Percentiles rank a stretch among this genome's conserved stretches.
Conservation (phyloP, 305 asterid genomes). For the Andrographis paniculata region DNA sequence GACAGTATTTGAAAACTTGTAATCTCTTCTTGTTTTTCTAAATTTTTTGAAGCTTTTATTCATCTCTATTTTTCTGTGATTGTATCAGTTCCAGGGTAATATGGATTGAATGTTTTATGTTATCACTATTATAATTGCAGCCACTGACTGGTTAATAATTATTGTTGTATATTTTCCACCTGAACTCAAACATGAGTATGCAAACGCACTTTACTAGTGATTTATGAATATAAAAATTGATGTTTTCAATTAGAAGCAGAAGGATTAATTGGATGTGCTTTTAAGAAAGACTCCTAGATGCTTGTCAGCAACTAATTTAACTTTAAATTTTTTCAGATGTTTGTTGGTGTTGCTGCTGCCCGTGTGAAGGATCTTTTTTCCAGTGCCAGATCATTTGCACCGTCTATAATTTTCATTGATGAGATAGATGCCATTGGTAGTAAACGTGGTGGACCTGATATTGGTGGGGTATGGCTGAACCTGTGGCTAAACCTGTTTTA, state of each 20-base stretch:
- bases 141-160: too few species aligned
- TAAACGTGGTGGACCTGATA: conserved; percentile 99
- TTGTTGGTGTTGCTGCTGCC: conserved; percentile 99
- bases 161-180: too few species aligned
- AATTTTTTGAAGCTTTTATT: neutral
- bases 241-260: too few species aligned
- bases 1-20: neutral
- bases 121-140: too few species aligned
- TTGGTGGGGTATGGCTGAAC: conserved; percentile 84
- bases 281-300: conserved; percentile 8
- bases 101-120: too few species aligned
- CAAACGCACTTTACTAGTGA: too few species aligned
- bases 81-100: neutral
- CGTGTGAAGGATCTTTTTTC: conserved; percentile 98
- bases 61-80: neutral
- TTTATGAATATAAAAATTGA: too few species aligned
- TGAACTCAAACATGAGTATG: too few species aligned
- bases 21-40: neutral
- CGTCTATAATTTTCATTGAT: conserved; percentile 95
- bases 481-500: conserved; percentile 18
- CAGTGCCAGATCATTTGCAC: conserved; percentile 93
- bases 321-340: conserved; percentile 54
- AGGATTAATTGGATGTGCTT: too few species aligned
- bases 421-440: conserved; percentile 99
- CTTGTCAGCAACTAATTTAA: conserved; percentile 15